Evolutionary conservation across 2,329 filamentous ascomycete species (phyloP), one percentile per base, ranked within the genome.

Genomic region (Paecilomyces sp.): DNA sequence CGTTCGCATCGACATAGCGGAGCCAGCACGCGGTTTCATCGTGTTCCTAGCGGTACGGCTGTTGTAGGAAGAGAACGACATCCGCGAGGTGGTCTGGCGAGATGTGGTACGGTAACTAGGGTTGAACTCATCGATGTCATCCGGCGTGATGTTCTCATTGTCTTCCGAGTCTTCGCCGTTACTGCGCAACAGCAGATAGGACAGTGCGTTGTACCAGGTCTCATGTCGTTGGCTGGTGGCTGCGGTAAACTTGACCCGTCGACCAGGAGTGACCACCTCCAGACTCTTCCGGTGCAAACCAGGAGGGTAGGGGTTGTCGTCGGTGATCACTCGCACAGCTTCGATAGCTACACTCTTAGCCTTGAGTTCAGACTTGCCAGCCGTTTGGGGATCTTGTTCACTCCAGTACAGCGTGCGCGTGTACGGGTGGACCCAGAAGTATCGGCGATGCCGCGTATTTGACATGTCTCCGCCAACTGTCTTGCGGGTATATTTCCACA

Each of bases 341-440:
- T 97, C 92, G 67, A 99, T 97, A 15, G 89, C 86, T 54, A 97
- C 90, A 74, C 91, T 96, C 86, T 97, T 97, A 13, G 85, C 84
- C 67, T 85, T 81, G 80, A 93, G 79, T 76, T 97, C 90, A 11
- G 84, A 78, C 63, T 89, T 87, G n/a, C 90, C 90, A 54, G 88
- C 89, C 54, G 82, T 83, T 31, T 90, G 88, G 6, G 94, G 94
- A 72, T 97, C 92, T 58, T 88, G 83, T 65, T 96, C 90, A 72
- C 92, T 96, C 94, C 94, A 99, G 81, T 97, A 97, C 67, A 99
- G 76, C 4, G 93, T 97, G 56, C 92, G 86, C 2, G 93, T 99
- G 76, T 97, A 99, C 0, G 94, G 94, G 72, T 99, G 94, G 24
- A 99, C 91, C 94, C 94, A 99, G 83, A 99, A 99, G 81, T 97